Conservation (phyloP, 2,329 filamentous ascomycete genomes). For the Stemphylium beticola region DNA sequence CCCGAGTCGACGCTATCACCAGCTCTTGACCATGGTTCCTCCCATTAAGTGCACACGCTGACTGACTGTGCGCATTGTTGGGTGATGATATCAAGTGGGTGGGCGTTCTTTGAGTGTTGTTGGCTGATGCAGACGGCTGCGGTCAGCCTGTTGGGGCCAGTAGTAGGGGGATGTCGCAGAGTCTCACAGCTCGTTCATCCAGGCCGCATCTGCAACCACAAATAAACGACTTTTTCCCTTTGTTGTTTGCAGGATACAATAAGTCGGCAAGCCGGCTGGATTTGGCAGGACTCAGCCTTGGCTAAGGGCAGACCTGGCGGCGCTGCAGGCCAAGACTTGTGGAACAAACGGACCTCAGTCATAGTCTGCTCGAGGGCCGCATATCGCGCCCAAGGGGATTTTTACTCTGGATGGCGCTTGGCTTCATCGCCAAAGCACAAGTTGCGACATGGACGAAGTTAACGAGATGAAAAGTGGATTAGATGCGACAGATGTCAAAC, state of each 20-base stretch:
- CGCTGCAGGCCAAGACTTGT: neutral
- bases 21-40: neutral
- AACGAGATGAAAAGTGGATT: conserved; percentile 17
- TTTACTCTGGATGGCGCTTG: neutral
- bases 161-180: conserved; percentile 3
- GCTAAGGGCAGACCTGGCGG: neutral
- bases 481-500: conserved; percentile 10
- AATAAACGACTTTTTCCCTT: neutral
- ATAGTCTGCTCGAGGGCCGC: too few species aligned
- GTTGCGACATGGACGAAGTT: neutral
- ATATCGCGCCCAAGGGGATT: neutral
- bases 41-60: neutral
- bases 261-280: neutral
- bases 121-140: conserved; percentile 19
- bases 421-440: neutral
- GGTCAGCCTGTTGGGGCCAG: conserved; percentile 15
- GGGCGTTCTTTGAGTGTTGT: too few species aligned
- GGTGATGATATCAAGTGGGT: too few species aligned
- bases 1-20: neutral
- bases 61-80: too few species aligned
- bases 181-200: neutral
- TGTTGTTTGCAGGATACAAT: neutral
- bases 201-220: neutral
- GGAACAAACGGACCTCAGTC: too few species aligned
- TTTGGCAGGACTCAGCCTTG: neutral